phyloP scores from a whole-genome alignment of 768 basidiomycete genomes.

The Leucocoprinus birnbaumii region DNA sequence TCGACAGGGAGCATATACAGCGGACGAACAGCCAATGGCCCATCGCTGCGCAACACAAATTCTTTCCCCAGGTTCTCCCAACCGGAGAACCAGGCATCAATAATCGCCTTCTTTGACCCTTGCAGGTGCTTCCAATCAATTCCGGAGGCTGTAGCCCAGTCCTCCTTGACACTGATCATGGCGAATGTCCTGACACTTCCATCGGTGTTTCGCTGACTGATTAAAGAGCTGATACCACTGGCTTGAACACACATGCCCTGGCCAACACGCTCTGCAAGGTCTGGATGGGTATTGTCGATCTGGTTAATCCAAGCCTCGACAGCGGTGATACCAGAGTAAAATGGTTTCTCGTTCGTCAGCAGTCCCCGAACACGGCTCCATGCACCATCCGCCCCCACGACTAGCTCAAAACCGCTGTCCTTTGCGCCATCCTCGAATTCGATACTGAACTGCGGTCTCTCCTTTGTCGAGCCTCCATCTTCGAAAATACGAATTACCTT shows the following conservation, averaged over 20 bases:
- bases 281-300: constrained; percentile 18
- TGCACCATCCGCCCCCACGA: constrained; percentile 31
- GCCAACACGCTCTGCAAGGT: constrained; percentile 22
- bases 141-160: constrained; percentile 11
- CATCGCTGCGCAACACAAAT: constrained; percentile 8
- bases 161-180: constrained; percentile 7
- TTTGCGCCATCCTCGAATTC: constrained; percentile 12
- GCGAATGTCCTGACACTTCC: constrained; percentile 12
- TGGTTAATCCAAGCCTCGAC: constrained; percentile 15
- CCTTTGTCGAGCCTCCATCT: background rate
- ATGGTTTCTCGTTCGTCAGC: constrained; percentile 24
- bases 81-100: background rate
- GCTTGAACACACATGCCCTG: constrained; percentile 24
- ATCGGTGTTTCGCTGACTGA: constrained; percentile 27
- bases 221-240: constrained; percentile 20
- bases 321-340: constrained; percentile 28
- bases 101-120: background rate
- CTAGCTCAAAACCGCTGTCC: constrained; percentile 17
- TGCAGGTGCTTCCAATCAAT: constrained; percentile 10
- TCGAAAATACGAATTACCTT: constrained; percentile 15
- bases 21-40: constrained; percentile 5
- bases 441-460: constrained; percentile 13
- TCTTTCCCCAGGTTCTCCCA: constrained; percentile 5
- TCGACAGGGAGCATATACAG: constrained; percentile 14
- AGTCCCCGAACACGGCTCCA: constrained; percentile 35